Evolutionary conservation across 495 filamentous ascomycete genomes (phyloP).

Genomic region (Melanomma pulvis-pyrius): DNA sequence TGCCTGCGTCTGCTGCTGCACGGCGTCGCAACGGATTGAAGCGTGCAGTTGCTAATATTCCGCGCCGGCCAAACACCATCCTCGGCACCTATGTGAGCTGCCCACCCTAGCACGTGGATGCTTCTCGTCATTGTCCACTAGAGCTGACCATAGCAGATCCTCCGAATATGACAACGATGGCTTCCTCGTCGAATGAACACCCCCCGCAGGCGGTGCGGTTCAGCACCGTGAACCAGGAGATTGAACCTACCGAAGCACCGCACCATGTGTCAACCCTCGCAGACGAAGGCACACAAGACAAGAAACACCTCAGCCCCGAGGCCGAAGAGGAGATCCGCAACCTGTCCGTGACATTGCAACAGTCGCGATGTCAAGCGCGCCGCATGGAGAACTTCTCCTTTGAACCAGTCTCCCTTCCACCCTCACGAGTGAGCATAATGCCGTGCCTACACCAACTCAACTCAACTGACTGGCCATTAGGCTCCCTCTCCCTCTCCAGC

Average conservation of each 20-base stretch:
- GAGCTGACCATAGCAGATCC: conserved; percentile 7
- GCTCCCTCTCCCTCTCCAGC: conserved; percentile 55
- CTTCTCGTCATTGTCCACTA: neutral
- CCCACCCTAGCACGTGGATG: neutral
- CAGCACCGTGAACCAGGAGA: conserved; percentile 77
- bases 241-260: conserved; percentile 58
- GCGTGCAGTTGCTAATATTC: neutral
- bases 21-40: neutral
- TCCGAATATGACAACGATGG: conserved; percentile 12
- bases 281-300: conserved; percentile 40
- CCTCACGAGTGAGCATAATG: conserved; percentile 70
- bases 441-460: conserved; percentile 1
- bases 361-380: conserved; percentile 73
- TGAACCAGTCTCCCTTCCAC: conserved; percentile 84
- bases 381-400: conserved; percentile 85
- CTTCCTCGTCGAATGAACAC: conserved; percentile 8
- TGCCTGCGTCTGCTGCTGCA: neutral
- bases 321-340: conserved; percentile 69
- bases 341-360: conserved; percentile 71
- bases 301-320: conserved; percentile 51
- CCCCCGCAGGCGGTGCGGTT: conserved; percentile 67
- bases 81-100: neutral
- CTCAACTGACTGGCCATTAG: conserved; percentile 36
- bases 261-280: conserved; percentile 44
- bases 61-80: neutral